Conservation (phyloP, 768 basidiomycete species). For the Tylopilus sp. region DNA sequence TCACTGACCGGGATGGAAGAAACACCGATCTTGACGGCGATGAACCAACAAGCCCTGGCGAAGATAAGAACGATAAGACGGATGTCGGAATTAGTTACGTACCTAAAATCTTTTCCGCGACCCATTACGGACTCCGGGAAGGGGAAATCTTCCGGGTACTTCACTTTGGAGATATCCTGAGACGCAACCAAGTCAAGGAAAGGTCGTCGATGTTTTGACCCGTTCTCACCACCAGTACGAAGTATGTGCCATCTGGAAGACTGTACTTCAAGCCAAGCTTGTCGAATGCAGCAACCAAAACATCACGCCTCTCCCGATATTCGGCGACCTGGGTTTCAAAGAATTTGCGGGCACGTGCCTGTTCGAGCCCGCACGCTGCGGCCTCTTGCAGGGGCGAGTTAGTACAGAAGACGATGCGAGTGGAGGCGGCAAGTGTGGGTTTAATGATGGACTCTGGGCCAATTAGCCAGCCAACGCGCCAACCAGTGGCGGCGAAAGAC, state of each 20-base stretch:
- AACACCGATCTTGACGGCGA: conserved; percentile 85
- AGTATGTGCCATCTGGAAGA: conserved; percentile 87
- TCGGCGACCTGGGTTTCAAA: conserved; percentile 73
- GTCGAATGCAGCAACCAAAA: conserved; percentile 82
- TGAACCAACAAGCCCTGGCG: conserved; percentile 88
- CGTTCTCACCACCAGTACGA: conserved; percentile 72
- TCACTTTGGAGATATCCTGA: conserved; percentile 72
- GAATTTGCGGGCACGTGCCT: conserved; percentile 67
- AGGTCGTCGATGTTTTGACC: background rate
- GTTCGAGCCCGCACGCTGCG: conserved; percentile 83
- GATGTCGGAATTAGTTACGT: conserved; percentile 13
- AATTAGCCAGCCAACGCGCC: conserved; percentile 97
- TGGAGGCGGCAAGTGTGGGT: conserved; percentile 86
- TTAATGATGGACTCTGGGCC: conserved; percentile 78
- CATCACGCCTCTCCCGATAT: conserved; percentile 74
- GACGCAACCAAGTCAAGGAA: conserved; percentile 6
- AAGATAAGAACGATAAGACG: conserved; percentile 10
- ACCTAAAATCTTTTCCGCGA: conserved; percentile 87
- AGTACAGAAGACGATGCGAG: conserved; percentile 92
- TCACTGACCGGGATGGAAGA: conserved; percentile 95
- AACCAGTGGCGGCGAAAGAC: conserved; percentile 95
- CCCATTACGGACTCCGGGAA: conserved; percentile 75
- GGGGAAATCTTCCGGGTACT: conserved; percentile 81
- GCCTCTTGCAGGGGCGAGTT: conserved; percentile 97
- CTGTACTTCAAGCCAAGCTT: conserved; percentile 80